Base-by-base conservation (phyloP, 1,284 basidiomycete genomes). In the Puccinia hordei region DNA sequence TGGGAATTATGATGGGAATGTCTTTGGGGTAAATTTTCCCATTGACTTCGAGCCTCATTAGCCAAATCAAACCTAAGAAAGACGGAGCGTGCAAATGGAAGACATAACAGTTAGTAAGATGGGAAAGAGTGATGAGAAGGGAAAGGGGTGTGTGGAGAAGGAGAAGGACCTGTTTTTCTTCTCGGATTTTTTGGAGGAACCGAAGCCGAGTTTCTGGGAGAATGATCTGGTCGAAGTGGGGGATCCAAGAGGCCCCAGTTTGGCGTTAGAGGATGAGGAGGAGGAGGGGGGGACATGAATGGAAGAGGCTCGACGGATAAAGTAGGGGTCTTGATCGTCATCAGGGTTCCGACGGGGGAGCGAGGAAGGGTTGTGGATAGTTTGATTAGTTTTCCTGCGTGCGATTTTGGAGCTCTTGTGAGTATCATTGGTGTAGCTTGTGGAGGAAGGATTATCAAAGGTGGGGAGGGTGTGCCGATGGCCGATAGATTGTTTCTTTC, bases 1-100 rank as follows among this genome's bases (percentile, higher is more conserved):
- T 5, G 57, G 6, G 30, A 30, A 61, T 12, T 41, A 9, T 12
- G 38, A 41, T 12, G 38, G 38, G 22, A n/a, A 6, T 44, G 19
- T 33, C 55, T 17, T 1, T 33, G 15, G 51, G 63, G 63, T 12
- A 66, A 27, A n/a, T 74, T 59, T 30, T 61, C n/a, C 73, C 73
- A 74, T 22, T 74, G 53, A 15, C 41, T 24, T 9, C 73, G 33
- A 13, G 73, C 73, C 24, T 74, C 73, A 19, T 59, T 74, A n/a
- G 73, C 22, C 24, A 59, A 2, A 27, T 59, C 41, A 38, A 74
- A 74, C 53, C 73, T 74, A 27, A 5, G 19, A 8, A 27, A n/a
- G n/a, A n/a, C n/a, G n/a, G n/a, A n/a, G n/a, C n/a, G n/a, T n/a
- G n/a, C n/a, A n/a, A n/a, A n/a, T n/a, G n/a, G n/a, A n/a, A n/a